A percentile compares a stretch with the other conserved stretches of the same genome.
phyloP scores from a whole-genome alignment of 2,329 filamentous ascomycete species.

The Hortaea werneckii region DNA sequence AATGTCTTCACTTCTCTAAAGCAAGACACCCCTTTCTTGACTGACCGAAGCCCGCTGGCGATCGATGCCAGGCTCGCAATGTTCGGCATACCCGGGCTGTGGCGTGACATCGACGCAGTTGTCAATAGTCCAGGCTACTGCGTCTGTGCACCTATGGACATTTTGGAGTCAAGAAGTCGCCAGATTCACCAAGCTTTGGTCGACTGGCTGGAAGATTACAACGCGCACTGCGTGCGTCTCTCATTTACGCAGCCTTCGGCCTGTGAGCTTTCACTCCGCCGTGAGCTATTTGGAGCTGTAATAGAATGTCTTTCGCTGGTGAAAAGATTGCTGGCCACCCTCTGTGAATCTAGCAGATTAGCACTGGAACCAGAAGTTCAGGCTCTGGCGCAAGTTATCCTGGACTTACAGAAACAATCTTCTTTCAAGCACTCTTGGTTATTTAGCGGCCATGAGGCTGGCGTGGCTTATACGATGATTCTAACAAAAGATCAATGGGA shows the following conservation, averaged over 20 bases:
- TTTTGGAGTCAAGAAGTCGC: conserved; percentile 7
- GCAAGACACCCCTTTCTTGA: conserved; percentile 7
- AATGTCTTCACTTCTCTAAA: conserved; percentile 13
- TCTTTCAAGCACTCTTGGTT: conserved; percentile 18
- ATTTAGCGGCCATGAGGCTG: conserved; percentile 17
- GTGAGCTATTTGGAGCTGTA: conserved; percentile 15
- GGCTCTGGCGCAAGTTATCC: conserved; percentile 17
- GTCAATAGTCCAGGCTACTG: conserved; percentile 8
- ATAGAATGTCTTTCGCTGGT: conserved; percentile 14
- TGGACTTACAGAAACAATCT: conserved; percentile 20
- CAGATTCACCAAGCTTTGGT: conserved; percentile 8
- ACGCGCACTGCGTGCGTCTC: conserved; percentile 12
- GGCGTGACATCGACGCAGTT: conserved; percentile 10
- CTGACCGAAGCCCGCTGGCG: conserved; percentile 14
- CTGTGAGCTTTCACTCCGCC: conserved; percentile 12
- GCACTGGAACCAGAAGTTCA: conserved; percentile 23
- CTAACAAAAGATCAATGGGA: conserved; percentile 13
- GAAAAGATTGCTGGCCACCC: conserved; percentile 13
- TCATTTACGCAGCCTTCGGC: conserved; percentile 9
- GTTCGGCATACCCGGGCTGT: conserved; percentile 13
- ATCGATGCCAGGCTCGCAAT: conserved; percentile 15
- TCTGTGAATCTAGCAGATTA: conserved; percentile 12
- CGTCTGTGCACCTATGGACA: conserved; percentile 5
- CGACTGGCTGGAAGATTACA: conserved; percentile 16
- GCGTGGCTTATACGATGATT: conserved; percentile 13